These are phyloP conservation scores for Deuterostichococcus epilithicus DNA, from an alignment of 139 green algal species.

Conservation along the genomic window DNA sequence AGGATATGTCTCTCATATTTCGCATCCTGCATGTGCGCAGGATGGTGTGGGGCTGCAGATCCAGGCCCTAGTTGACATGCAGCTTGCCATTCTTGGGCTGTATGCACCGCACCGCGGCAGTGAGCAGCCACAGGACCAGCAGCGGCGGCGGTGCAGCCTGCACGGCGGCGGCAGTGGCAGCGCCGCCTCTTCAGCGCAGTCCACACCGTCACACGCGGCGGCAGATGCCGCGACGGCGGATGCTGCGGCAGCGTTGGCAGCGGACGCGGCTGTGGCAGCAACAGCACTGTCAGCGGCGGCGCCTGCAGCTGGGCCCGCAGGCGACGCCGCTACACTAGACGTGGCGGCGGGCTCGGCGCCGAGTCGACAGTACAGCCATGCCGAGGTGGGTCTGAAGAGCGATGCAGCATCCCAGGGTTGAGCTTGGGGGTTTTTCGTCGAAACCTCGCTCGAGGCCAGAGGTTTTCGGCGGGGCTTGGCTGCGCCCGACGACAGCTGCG, in stretches of 20 bases:
- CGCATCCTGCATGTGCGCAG: conserved; percentile 2
- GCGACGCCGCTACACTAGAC: no score
- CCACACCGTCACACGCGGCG: neutral
- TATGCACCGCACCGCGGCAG: conserved; percentile 25
- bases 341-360: no score
- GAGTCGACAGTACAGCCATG: no score
- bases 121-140: neutral
- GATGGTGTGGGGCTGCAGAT: conserved; percentile 67
- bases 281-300: no score
- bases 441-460: no score
- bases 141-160: neutral
- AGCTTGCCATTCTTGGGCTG: conserved; percentile 42
- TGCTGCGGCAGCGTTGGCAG: neutral
- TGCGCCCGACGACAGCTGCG: no score
- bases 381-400: no score
- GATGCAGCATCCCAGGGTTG: no score
- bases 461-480: no score
- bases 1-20: conserved; percentile 1
- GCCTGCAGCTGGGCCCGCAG: no score
- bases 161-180: neutral
- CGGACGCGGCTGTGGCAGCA: no score
- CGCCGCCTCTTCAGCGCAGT: neutral
- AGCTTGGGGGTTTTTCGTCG: no score
- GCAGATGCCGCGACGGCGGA: neutral
- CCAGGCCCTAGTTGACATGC: conserved; percentile 46